Evolutionary conservation across 2,329 filamentous ascomycete species (phyloP), one percentile per base, ranked within the genome.

Genomic region (Stemphylium lycopersici): DNA sequence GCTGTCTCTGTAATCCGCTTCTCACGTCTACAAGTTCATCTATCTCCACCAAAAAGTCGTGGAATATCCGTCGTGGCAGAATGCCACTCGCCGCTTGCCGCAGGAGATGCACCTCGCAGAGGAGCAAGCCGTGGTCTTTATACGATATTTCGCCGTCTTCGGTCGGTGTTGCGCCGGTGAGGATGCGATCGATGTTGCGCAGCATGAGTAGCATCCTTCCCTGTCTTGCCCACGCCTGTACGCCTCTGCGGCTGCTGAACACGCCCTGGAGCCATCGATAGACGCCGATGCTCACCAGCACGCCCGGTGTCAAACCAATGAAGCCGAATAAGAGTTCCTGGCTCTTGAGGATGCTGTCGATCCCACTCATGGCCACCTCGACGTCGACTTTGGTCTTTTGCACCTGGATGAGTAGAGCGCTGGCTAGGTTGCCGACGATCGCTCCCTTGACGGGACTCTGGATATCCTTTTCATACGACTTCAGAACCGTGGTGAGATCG

Each of bases 371-470:
- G 12, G 95, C 95, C 57, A 98, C 88, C 75, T 99, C 95, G 11
- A 99, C 87, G 70, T 99, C 95, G 7, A 99, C 95, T 79, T 99
- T 99, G 18, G 95, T 98, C 82, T 99, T 99, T 70, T 99, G 95
- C 33, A 99, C 88, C 72, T 99, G 95, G 50, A 99, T 98, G 39
- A 99, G 81, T 24, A 99, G 84, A 4, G 93, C 92, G 46, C 93
- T 88, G 32, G 98, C 84, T 24, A 99, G 82, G 67, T 98, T 93
- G 10, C 95, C 95, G 26, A 87, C 85, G 15, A 99, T 77, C 0
- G 93, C 90, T 6, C 93, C 93, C 49, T 87, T 81, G 56, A 99
- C 87, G 1, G 95, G 95, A 41, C 81, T 89, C 47, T 89, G 85
- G 37, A 99, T 81, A 64, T 97, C 93, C 69, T 89, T 87, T 72